phyloP scores from a whole-genome alignment of 1,139 yeast genomes.

The Candida neerlandica region DNA sequence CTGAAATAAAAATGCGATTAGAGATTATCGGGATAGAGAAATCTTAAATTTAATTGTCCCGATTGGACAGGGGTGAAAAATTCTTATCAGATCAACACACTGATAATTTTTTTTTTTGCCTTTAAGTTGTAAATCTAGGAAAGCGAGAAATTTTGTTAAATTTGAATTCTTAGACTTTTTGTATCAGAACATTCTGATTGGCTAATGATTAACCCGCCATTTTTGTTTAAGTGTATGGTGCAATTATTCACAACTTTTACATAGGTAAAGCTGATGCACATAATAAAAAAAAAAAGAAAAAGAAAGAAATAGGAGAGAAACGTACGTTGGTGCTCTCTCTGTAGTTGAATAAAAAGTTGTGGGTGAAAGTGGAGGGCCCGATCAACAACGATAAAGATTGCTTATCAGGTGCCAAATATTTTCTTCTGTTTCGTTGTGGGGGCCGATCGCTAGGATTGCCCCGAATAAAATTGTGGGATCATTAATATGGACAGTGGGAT shows the following conservation, averaged over 20 bases:
- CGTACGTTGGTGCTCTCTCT: too few relatives aligned
- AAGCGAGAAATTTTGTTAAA: background rate
- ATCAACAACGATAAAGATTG: background rate
- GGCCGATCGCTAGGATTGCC: background rate
- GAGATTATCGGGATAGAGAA: background rate
- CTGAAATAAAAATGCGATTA: background rate
- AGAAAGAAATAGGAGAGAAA: too few relatives aligned
- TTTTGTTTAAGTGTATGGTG: too few relatives aligned
- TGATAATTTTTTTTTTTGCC: background rate
- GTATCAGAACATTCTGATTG: constrained; percentile 2
- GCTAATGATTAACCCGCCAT: constrained; percentile 1
- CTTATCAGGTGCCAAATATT: background rate
- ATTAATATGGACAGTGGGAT: too few relatives aligned
- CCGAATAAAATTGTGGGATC: background rate
- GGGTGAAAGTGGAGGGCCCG: background rate
- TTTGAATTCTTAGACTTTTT: too few relatives aligned
- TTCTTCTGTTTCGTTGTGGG: background rate
- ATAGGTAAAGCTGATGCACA: background rate
- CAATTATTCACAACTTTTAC: background rate
- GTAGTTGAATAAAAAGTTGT: background rate
- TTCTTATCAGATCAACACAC: background rate
- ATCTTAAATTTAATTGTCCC: too few relatives aligned
- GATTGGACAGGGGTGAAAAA: constrained; percentile 1
- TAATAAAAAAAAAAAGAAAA: too few relatives aligned
- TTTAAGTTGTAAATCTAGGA: too few relatives aligned